Evolutionary conservation across 495 filamentous ascomycete species (phyloP).

Genomic region (Venustampulla echinocandica): DNA sequence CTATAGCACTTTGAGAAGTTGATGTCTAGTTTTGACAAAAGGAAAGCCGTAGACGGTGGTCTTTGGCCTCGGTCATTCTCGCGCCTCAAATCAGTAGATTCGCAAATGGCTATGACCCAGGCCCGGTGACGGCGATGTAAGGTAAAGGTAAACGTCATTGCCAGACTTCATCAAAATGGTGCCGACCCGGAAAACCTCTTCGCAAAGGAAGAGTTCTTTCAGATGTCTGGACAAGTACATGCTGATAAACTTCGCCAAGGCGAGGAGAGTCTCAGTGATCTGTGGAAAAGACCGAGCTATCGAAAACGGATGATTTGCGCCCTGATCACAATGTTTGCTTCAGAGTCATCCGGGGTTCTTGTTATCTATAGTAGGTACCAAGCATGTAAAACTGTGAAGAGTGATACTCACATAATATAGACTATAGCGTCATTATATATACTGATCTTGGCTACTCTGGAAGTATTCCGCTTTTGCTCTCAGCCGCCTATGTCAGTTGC

Average conservation of each 20-base stretch:
- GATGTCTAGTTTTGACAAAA: no score
- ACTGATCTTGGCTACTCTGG: not conserved
- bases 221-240: not conserved
- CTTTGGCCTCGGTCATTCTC: no score
- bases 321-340: slow-evolving; percentile 2
- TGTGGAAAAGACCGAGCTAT: not conserved
- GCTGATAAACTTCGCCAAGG: not conserved
- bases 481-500: not conserved
- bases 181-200: no score
- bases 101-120: no score
- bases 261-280: not conserved
- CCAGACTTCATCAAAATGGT: no score
- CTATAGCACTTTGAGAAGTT: no score
- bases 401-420: no score
- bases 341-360: slow-evolving; percentile 8
- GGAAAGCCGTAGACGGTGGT: no score
- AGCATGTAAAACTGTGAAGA: no score
- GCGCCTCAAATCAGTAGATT: no score
- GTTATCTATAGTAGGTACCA: slow-evolving; percentile 14
- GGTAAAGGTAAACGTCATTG: no score
- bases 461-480: not conserved
- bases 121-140: no score
- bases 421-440: slow-evolving; percentile 3
- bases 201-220: slow-evolving; percentile 5
- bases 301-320: not conserved